Conservation (phyloP, 2,329 filamentous ascomycete genomes). For the Phialemoniopsis sp. region DNA sequence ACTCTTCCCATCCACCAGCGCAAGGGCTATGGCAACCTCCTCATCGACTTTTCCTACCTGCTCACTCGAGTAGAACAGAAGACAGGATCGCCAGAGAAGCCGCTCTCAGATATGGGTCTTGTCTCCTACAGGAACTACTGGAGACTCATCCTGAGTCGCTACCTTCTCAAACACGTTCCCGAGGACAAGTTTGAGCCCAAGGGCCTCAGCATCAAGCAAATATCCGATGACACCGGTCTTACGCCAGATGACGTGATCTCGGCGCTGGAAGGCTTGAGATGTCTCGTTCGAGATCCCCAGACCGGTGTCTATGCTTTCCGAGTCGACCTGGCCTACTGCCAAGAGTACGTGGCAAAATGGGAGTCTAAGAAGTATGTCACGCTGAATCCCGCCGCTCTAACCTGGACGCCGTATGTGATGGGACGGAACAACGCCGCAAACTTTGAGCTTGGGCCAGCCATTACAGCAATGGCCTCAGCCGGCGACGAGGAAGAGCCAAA, state of each 20-base stretch:
- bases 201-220: constrained; percentile 58
- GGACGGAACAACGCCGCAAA: constrained; percentile 77
- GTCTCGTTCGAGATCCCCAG: constrained; percentile 82
- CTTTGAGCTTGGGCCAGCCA: constrained; percentile 74
- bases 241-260: constrained; percentile 95
- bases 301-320: constrained; percentile 88
- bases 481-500: constrained; percentile 63
- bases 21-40: constrained; percentile 91
- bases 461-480: constrained; percentile 83
- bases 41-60: constrained; percentile 98
- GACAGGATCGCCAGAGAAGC: constrained; percentile 94
- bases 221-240: constrained; percentile 89
- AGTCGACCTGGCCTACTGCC: constrained; percentile 80
- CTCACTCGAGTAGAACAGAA: constrained; percentile 90
- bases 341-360: constrained; percentile 84
- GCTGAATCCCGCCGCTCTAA: constrained; percentile 73
- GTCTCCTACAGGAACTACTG: constrained; percentile 98
- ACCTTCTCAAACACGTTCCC: constrained; percentile 60
- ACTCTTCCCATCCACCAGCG: constrained; percentile 95
- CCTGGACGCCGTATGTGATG: constrained; percentile 98
- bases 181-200: constrained; percentile 32
- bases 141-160: constrained; percentile 82
- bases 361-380: constrained; percentile 84
- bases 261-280: constrained; percentile 83
- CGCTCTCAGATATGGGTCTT: constrained; percentile 93